Evolutionary conservation across 1,284 basidiomycete species (phyloP).

Genomic region (Phaffia rhodozyma): DNA sequence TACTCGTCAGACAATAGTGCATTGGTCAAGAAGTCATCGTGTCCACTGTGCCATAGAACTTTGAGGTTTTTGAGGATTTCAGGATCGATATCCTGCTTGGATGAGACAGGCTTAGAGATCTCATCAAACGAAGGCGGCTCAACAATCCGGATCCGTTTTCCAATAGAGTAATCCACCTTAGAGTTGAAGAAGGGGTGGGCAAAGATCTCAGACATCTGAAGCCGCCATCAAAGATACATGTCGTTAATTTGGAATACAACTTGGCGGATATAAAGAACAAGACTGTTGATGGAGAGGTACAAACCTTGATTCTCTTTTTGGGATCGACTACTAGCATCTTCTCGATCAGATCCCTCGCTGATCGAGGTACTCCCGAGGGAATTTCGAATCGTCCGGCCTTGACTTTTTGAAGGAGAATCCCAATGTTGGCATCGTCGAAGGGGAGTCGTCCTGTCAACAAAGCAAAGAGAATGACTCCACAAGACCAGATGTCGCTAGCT

Average conservation of each 20-base stretch:
- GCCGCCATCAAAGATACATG: slow-evolving; percentile 44
- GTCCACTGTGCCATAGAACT: slow-evolving; percentile 75
- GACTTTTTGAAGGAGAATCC: slow-evolving; percentile 68
- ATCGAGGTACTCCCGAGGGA: slow-evolving; percentile 62
- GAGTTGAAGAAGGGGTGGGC: slow-evolving; percentile 79
- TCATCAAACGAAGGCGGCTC: slow-evolving; percentile 55
- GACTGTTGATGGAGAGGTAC: slow-evolving; percentile 26
- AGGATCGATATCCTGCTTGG: slow-evolving; percentile 57
- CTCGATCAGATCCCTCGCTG: slow-evolving; percentile 68
- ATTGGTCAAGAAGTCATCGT: slow-evolving; percentile 47
- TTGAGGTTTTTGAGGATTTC: slow-evolving; percentile 84
- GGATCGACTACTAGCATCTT: slow-evolving; percentile 83
- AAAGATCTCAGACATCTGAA: slow-evolving; percentile 69
- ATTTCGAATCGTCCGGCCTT: slow-evolving; percentile 67
- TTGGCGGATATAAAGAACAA: not conserved
- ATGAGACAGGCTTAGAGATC: slow-evolving; percentile 54
- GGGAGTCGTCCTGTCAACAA: slow-evolving; percentile 82
- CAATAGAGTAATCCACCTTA: slow-evolving; percentile 44
- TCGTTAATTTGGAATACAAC: not conserved
- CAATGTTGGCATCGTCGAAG: slow-evolving; percentile 72
- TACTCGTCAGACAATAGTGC: no score
- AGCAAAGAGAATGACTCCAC: slow-evolving; percentile 90
- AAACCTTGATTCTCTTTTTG: slow-evolving; percentile 66
- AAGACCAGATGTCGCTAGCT: slow-evolving; percentile 95
- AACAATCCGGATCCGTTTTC: slow-evolving; percentile 41